phyloP scores from a whole-genome alignment of 768 basidiomycete species.

The Porpolomopsis calyptriformis region DNA sequence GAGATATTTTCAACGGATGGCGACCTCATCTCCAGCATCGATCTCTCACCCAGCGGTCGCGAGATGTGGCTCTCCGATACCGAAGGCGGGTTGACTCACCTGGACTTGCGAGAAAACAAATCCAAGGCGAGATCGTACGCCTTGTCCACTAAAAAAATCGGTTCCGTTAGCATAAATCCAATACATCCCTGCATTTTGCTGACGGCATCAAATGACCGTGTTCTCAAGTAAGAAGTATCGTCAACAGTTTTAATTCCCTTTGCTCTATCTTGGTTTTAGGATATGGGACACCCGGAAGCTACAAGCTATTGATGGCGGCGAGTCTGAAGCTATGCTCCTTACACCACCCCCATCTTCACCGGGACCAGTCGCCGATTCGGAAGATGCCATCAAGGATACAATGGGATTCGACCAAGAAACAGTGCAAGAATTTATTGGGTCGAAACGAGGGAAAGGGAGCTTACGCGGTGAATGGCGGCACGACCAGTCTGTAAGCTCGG shows the following conservation, averaged over 20 bases:
- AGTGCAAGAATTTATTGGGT: conserved; percentile 39
- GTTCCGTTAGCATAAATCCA: conserved; percentile 72
- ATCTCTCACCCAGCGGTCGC: conserved; percentile 53
- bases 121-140: conserved; percentile 49
- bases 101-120: conserved; percentile 60
- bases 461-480: conserved; percentile 61
- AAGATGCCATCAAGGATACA: conserved; percentile 6
- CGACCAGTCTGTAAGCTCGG: conserved; percentile 69
- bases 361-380: no score
- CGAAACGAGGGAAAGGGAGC: conserved; percentile 41
- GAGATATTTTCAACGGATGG: conserved; percentile 60
- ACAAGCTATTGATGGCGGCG: conserved; percentile 27
- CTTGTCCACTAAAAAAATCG: conserved; percentile 65
- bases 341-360: conserved; percentile 21
- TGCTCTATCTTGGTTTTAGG: conserved; percentile 25
- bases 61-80: conserved; percentile 83
- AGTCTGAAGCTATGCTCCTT: conserved; percentile 20
- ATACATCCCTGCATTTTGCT: conserved; percentile 52
- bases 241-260: background rate
- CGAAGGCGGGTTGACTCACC: conserved; percentile 58
- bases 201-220: conserved; percentile 67
- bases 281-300: conserved; percentile 76
- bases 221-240: conserved; percentile 43
- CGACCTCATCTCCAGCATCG: conserved; percentile 57
- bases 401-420: conserved; percentile 30